A percentile compares a stretch with the other conserved stretches of the same genome.
Conservation (phyloP, 2,329 filamentous ascomycete genomes). For the Sclerotinia trifoliorum region DNA sequence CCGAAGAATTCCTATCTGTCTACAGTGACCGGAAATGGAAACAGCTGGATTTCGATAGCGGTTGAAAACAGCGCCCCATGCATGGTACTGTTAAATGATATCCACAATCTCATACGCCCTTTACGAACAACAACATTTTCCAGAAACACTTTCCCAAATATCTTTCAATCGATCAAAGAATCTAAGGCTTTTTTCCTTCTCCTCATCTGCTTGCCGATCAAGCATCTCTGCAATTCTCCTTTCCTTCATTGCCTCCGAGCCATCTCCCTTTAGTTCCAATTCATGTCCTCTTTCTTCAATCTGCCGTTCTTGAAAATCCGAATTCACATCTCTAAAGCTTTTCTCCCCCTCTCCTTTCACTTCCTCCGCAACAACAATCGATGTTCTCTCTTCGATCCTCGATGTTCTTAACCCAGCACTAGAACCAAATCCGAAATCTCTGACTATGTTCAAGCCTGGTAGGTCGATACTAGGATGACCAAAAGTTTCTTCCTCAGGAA, state of each 20-base stretch:
- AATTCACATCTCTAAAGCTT: background rate
- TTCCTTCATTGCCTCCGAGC: background rate
- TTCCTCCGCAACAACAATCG: background rate
- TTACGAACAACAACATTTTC: background rate
- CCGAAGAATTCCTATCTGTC: background rate
- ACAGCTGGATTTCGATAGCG: background rate
- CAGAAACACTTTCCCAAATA: background rate
- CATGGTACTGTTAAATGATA: background rate
- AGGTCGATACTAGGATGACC: conserved; percentile 18
- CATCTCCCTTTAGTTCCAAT: background rate
- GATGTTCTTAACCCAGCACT: background rate
- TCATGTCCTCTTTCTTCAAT: background rate
- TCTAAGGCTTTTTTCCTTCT: no score
- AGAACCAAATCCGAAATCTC: background rate
- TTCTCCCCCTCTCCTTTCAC: background rate
- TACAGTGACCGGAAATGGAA: background rate
- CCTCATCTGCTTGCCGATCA: background rate
- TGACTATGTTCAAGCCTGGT: background rate
- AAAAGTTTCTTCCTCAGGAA: conserved; percentile 15
- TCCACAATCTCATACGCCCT: background rate
- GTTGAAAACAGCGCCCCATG: background rate
- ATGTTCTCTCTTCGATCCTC: conserved; percentile 15
- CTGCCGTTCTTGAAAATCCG: background rate
- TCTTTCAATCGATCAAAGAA: background rate
- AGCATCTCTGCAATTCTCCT: background rate